A percentile compares a stretch with the other conserved stretches of the same genome.
These are phyloP conservation scores for Saccharata proteae DNA, from an alignment of 2,329 filamentous ascomycete species.

Conservation along the genomic window DNA sequence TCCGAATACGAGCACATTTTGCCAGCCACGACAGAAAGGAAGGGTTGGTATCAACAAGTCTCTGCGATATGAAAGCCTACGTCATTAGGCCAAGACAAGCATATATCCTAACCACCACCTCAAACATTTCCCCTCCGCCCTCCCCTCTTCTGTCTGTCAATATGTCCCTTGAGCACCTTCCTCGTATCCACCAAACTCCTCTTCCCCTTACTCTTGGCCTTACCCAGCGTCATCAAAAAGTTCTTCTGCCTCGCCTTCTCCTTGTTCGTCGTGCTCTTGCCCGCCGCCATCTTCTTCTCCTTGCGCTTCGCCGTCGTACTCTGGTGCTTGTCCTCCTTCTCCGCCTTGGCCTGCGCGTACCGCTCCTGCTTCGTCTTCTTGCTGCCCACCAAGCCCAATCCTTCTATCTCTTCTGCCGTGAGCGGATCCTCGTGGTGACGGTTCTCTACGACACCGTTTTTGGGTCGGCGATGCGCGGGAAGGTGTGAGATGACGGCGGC, in stretches of 20 bases:
- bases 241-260: conserved; percentile 98
- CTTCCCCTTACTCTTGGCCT: conserved; percentile 93
- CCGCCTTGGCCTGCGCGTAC: conserved; percentile 68
- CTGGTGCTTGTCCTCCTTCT: conserved; percentile 75
- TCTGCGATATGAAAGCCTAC: no score
- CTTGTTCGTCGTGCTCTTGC: conserved; percentile 94
- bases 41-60: no score
- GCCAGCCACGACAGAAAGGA: no score
- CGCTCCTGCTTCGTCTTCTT: conserved; percentile 86
- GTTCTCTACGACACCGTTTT: conserved; percentile 22
- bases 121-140: conserved; percentile 62
- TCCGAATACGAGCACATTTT: no score
- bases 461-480: conserved; percentile 30
- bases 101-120: no score
- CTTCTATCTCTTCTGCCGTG: conserved; percentile 85
- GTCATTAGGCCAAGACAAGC: no score
- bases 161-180: conserved; percentile 68
- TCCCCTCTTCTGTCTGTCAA: conserved; percentile 71
- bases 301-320: conserved; percentile 72
- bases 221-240: conserved; percentile 94
- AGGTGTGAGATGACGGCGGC: conserved; percentile 56
- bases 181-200: conserved; percentile 77
- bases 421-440: conserved; percentile 78
- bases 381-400: conserved; percentile 61
- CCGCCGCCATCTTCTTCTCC: conserved; percentile 75